Evolutionary conservation across 495 filamentous ascomycete genomes (phyloP), one percentile per base, ranked within the genome.

Genomic region (Haplographium delicatum): DNA sequence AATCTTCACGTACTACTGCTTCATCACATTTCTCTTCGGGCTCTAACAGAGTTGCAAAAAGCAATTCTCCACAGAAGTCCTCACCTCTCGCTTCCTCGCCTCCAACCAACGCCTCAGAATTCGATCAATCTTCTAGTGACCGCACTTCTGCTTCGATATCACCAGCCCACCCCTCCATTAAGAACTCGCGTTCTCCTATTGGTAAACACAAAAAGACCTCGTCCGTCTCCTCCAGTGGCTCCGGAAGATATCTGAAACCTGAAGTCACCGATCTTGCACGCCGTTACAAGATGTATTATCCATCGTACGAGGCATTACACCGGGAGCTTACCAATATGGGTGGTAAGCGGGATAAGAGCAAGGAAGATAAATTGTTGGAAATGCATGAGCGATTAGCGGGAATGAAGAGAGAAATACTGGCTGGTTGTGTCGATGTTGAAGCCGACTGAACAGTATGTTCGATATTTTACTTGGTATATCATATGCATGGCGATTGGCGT

Each of bases 1-100:
- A 68, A 26, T 64, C 67, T 45, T 70, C 71, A 13, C 65, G 44
- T 0, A 37, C 51, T 13, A 55, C 58, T 25, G 48, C 67, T 26
- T 62, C 54, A 3, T 65, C 65, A 8, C 50, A 44, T 26, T 38
- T 35, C 16, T 66, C 59, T 8, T 44, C 52, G 3, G 33, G 40
- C 3, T 53, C 52, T 2, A 51, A 5, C 20, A 51, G 8, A 15
- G 53, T 51, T 27, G 43, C n/a, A 13, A 63, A 60, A 25, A 22
- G 34, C 16, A 67, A 61, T 22, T 71, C 66, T 4, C 68, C 59
- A 1, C 72, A 76, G 49, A 91, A 89, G 55, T 86, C 85, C 0
- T 88, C 86, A 4, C 84, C 84, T 3, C 73, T 88, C 30, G 83
- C 80, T 20, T 81, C 82, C 3, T 88, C 85, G n/a, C 85, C 85